Evolutionary conservation across 2,329 filamentous ascomycete species (phyloP).

Genomic region (Sarocladiaceae sp.): DNA sequence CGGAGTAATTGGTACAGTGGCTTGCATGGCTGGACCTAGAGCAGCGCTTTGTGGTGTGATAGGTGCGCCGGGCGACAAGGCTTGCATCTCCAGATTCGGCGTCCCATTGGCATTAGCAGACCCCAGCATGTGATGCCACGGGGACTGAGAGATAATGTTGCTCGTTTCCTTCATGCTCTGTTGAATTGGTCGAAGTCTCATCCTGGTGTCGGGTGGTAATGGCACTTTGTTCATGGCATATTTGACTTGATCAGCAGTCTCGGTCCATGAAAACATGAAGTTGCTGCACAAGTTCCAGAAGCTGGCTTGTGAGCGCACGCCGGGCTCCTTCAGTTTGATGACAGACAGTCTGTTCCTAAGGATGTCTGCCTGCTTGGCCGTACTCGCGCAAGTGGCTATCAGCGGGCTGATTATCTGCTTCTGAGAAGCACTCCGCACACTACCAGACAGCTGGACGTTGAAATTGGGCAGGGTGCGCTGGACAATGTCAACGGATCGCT

Average conservation of each 20-base stretch:
- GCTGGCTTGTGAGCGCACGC: constrained; percentile 57
- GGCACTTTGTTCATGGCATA: constrained; percentile 46
- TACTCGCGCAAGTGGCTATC: constrained; percentile 65
- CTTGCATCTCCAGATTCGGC: constrained; percentile 12
- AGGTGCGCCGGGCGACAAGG: constrained; percentile 37
- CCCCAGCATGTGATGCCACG: constrained; percentile 45
- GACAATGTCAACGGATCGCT: constrained; percentile 68
- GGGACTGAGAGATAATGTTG: constrained; percentile 61
- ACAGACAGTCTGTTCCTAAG: constrained; percentile 69
- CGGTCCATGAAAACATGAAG: constrained; percentile 67
- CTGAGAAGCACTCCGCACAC: constrained; percentile 59
- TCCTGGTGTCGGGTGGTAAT: constrained; percentile 63
- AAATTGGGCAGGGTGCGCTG: constrained; percentile 67
- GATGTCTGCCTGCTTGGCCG: constrained; percentile 68
- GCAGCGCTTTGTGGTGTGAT: constrained; percentile 89
- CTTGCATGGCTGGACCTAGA: constrained; percentile 83
- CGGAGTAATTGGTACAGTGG: constrained; percentile 74
- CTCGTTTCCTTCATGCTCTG: constrained; percentile 77
- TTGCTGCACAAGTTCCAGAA: constrained; percentile 71
- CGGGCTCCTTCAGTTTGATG: constrained; percentile 83
- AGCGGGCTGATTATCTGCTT: constrained; percentile 66
- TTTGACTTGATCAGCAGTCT: constrained; percentile 59
- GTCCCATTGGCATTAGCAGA: constrained; percentile 12
- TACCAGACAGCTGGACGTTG: constrained; percentile 60
- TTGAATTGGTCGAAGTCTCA: constrained; percentile 75